A percentile compares a stretch with the other conserved stretches of the same genome.
phyloP scores from a whole-genome alignment of 1,284 basidiomycete genomes.

The Inonotus obliquus region DNA sequence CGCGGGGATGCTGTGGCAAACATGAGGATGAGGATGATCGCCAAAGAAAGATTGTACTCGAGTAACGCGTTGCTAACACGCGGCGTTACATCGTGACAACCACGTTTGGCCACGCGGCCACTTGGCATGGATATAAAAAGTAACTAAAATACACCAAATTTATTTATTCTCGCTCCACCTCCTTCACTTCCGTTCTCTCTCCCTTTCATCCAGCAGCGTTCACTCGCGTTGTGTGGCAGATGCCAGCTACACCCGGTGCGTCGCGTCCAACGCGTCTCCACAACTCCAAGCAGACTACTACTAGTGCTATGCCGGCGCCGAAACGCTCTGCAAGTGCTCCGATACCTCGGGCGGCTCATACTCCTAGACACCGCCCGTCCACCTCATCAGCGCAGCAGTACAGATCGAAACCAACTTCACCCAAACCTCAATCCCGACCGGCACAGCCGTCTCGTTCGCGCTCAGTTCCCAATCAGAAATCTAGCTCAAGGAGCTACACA shows the following conservation, averaged over 20 bases:
- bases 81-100: neutral
- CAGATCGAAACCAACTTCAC: neutral
- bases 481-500: neutral
- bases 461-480: neutral
- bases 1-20: neutral
- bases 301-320: neutral
- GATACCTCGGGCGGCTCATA: neutral
- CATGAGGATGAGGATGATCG: neutral
- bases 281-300: neutral
- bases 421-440: neutral
- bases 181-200: neutral
- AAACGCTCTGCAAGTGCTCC: neutral
- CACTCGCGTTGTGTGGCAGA: neutral
- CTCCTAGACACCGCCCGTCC: neutral
- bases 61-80: neutral
- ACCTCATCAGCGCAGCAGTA: neutral
- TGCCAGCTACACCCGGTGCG: constrained; percentile 6
- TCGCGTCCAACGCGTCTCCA: constrained; percentile 3
- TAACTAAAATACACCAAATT: neutral
- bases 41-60: neutral
- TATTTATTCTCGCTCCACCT: neutral
- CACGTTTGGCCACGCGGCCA: neutral
- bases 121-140: neutral
- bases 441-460: neutral
- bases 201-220: neutral